Conservation (phyloP, 2,329 filamentous ascomycete genomes). For the Periconia sp. region DNA sequence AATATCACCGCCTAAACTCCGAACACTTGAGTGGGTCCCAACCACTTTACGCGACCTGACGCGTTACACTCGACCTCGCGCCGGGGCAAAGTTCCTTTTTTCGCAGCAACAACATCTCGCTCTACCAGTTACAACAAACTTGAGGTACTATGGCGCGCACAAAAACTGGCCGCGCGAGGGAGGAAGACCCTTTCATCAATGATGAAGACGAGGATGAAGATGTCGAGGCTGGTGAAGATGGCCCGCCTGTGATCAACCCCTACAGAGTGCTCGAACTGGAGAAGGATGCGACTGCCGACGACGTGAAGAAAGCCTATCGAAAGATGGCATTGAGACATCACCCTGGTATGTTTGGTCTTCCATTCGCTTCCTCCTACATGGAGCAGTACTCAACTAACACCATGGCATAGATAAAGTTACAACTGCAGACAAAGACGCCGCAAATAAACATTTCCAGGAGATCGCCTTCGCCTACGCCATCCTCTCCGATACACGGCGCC, state of each 20-base stretch:
- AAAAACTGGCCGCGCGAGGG: slow-evolving; percentile 1
- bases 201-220: slow-evolving; percentile 54
- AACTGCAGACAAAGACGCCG: slow-evolving; percentile 66
- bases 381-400: slow-evolving; percentile 12
- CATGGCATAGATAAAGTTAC: slow-evolving; percentile 69
- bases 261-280: slow-evolving; percentile 78
- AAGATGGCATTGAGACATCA: slow-evolving; percentile 88
- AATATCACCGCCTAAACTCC: slow-evolving; percentile 20
- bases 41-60: slow-evolving; percentile 6
- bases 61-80: slow-evolving; percentile 2
- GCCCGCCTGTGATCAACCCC: slow-evolving; percentile 70
- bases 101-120: neutral
- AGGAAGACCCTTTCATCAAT: slow-evolving; percentile 13
- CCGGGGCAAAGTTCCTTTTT: neutral
- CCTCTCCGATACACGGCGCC: slow-evolving; percentile 78
- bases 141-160: slow-evolving; percentile 13
- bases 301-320: slow-evolving; percentile 89
- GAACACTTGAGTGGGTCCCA: slow-evolving; percentile 7
- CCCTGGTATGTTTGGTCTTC: slow-evolving; percentile 51
- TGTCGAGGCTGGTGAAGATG: slow-evolving; percentile 41
- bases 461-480: slow-evolving; percentile 94
- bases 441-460: slow-evolving; percentile 81
- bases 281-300: slow-evolving; percentile 69
- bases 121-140: neutral
- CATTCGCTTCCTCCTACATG: neutral